A percentile compares a stretch with the other conserved stretches of the same genome.
Conservation (phyloP, 768 basidiomycete genomes). For the Kwoniella sp. region DNA sequence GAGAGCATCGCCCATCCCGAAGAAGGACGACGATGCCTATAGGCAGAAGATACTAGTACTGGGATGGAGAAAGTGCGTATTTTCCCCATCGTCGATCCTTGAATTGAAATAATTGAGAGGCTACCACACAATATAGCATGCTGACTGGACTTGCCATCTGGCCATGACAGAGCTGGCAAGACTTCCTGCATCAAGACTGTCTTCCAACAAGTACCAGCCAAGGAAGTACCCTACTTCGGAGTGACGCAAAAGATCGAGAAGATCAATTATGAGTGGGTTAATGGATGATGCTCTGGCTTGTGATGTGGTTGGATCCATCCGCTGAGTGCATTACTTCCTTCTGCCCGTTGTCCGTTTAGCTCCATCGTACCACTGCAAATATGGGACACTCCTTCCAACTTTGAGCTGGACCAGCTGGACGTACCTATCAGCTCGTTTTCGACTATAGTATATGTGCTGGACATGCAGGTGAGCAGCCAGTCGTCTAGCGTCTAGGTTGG, state of each 20-base stretch:
- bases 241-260: constrained; percentile 76
- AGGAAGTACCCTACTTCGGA: constrained; percentile 87
- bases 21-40: constrained; percentile 29
- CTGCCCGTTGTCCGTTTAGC: constrained; percentile 59
- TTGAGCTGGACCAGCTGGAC: constrained; percentile 72
- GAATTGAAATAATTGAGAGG: too few relatives aligned
- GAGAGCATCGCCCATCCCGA: constrained; percentile 5
- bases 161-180: constrained; percentile 73
- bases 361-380: constrained; percentile 89
- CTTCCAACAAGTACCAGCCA: constrained; percentile 79
- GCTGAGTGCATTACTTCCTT: not conserved
- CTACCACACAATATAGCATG: not conserved
- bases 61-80: constrained; percentile 51
- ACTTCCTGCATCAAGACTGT: constrained; percentile 87
- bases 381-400: constrained; percentile 91
- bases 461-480: constrained; percentile 80
- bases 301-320: too few relatives aligned
- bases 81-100: not conserved
- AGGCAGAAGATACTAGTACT: constrained; percentile 50
- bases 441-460: constrained; percentile 88
- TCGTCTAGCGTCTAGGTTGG: too few relatives aligned
- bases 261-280: constrained; percentile 75
- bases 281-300: too few relatives aligned
- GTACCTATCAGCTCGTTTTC: constrained; percentile 75
- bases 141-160: constrained; percentile 3